Base-by-base conservation (phyloP, 2,329 filamentous ascomycete species). In the Periconia macrospinosa region DNA sequence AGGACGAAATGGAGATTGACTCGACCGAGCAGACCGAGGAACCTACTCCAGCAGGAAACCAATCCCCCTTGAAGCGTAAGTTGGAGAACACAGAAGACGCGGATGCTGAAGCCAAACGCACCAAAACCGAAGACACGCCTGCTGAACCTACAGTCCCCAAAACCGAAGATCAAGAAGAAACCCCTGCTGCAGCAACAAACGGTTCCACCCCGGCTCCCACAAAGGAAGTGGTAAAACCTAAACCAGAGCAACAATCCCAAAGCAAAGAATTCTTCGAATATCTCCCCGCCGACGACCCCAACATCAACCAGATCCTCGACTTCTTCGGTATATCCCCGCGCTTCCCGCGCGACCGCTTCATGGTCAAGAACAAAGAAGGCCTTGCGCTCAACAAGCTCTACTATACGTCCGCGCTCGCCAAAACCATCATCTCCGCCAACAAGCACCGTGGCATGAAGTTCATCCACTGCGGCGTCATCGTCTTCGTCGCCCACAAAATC, bases 401-500 rank as follows among this genome's bases (percentile, higher is more conserved):
- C 82, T 99, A 97, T 80, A 95, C 92, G 11, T 92, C 89, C 35
- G 84, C 85, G 5, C 82, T 97, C 13, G 88, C 91, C 19, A 89
- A 92, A 30, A 89, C 93, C 60, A 94, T 99, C 50, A 82, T 99
- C 3, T 84, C 82, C 3, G 83, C 88, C 69, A 99, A 99, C 72
- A 92, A 97, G 74, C 90, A 91, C 42, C 87, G 89, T 27, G 92
- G 92, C 44, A 88, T 97, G 75, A 96, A 94, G 73, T 96, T 99
- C 70, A 90, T 99, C 47, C 94, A 99, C 75, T 93, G 89, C 47
- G 94, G 94, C 59, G 92, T 99, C 33, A 96, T 96, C 78, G 97
- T 97, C 91, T 99, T 96, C 53, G 70, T 73, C 73, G 58, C 66
- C 1, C 70, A 73, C 57, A 69, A 68, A 53, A 94, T 97, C 81